Conservation (phyloP, 2,329 filamentous ascomycete genomes). For the Bertia moriformis region DNA sequence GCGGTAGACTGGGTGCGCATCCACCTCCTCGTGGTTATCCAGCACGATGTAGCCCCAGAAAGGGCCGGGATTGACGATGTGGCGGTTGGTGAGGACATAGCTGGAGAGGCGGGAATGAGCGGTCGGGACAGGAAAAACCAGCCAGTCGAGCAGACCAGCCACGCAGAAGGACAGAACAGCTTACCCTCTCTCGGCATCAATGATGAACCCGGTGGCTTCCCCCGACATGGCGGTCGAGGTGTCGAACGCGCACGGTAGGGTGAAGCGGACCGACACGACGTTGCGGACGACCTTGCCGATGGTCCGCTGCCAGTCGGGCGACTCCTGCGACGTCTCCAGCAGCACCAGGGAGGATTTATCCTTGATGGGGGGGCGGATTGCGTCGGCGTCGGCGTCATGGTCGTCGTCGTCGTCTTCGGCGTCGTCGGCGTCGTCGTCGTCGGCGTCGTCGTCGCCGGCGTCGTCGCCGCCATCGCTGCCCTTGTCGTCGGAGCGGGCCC, state of each 20-base stretch:
- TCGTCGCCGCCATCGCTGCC: too few species aligned
- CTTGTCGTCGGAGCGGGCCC: conserved; percentile 28
- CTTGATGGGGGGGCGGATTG: conserved; percentile 11
- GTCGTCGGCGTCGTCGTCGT: conserved; percentile 19
- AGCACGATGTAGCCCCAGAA: conserved; percentile 99
- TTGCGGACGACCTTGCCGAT: conserved; percentile 89
- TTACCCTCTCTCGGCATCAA: conserved; percentile 78
- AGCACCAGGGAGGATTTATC: conserved; percentile 13
- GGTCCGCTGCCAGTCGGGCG: conserved; percentile 84
- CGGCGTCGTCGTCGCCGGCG: conserved; percentile 24
- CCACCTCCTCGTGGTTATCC: conserved; percentile 94
- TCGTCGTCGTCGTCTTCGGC: conserved; percentile 13
- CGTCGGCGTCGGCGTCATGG: conserved; percentile 14
- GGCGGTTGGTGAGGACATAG: conserved; percentile 75
- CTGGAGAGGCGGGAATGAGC: conserved; percentile 18
- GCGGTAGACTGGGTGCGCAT: conserved; percentile 90
- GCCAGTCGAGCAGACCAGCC: background rate
- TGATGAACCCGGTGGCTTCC: conserved; percentile 94
- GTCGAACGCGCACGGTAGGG: conserved; percentile 93
- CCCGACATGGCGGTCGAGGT: conserved; percentile 89
- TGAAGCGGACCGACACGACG: conserved; percentile 98
- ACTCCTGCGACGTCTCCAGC: conserved; percentile 36
- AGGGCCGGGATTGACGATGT: conserved; percentile 87
- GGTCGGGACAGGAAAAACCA: background rate
- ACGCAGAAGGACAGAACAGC: too few species aligned